Percentiles rank a stretch among this genome's conserved stretches.
Evolutionary conservation across 2,329 filamentous ascomycete genomes (phyloP).

Genomic region (Phyllosticta paracitricarpa): DNA sequence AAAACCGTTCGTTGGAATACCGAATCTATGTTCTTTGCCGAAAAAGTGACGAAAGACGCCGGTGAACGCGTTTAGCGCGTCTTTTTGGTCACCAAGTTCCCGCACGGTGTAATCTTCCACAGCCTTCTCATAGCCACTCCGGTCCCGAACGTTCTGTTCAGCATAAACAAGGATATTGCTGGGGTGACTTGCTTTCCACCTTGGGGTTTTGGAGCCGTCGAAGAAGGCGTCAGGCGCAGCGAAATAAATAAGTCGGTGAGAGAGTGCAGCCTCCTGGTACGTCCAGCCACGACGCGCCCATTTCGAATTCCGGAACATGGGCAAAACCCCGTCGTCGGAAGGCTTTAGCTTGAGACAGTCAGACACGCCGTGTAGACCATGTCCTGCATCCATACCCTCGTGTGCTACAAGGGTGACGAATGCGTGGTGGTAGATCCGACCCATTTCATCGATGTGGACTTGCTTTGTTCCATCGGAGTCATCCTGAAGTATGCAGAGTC

Average conservation of each 20-base stretch:
- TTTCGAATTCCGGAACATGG: neutral
- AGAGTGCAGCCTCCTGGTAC: neutral
- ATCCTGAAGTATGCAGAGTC: constrained; percentile 9
- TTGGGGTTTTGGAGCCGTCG: neutral
- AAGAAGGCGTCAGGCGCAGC: neutral
- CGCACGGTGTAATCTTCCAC: neutral
- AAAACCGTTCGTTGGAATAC: neutral
- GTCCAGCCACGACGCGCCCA: neutral
- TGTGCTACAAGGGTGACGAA: neutral
- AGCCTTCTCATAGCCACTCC: neutral
- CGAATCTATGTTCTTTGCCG: neutral
- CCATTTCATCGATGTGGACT: neutral
- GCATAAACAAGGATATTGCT: neutral
- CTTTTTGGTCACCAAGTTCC: neutral
- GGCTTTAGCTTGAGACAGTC: no score
- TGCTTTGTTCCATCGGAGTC: neutral
- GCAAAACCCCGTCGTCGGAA: no score
- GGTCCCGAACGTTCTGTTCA: neutral
- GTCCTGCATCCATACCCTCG: no score
- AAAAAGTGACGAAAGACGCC: neutral
- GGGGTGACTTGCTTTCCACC: neutral
- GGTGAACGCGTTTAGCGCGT: neutral
- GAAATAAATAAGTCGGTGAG: neutral
- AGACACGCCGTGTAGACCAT: neutral
- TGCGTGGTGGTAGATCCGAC: neutral